Evolutionary conservation across 768 basidiomycete genomes (phyloP).

Genomic region (Pisolithus marmoratus): DNA sequence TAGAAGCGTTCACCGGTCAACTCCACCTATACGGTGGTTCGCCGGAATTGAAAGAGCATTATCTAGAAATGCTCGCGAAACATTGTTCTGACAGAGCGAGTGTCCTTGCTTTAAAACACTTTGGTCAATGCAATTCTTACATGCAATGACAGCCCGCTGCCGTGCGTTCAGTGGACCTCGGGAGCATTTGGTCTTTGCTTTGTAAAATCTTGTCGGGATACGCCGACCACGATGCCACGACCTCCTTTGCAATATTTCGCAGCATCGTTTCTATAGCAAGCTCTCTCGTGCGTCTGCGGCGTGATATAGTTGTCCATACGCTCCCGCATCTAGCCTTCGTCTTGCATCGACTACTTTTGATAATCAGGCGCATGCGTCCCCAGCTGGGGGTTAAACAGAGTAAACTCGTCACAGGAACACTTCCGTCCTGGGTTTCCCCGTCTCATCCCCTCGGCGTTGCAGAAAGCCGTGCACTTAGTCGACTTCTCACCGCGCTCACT

Average conservation of each 20-base stretch:
- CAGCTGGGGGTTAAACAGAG: slow-evolving; percentile 69
- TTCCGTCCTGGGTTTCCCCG: slow-evolving; percentile 62
- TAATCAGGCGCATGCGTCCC: slow-evolving; percentile 54
- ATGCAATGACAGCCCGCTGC: slow-evolving; percentile 50
- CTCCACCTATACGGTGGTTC: slow-evolving; percentile 34
- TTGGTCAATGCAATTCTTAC: not conserved
- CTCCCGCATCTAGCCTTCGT: slow-evolving; percentile 69
- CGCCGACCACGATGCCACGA: slow-evolving; percentile 44
- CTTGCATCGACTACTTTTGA: slow-evolving; percentile 53
- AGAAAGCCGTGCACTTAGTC: slow-evolving; percentile 59
- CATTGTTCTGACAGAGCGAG: slow-evolving; percentile 58
- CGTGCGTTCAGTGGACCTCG: slow-evolving; percentile 51
- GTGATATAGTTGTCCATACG: slow-evolving; percentile 64
- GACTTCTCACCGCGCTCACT: slow-evolving; percentile 63
- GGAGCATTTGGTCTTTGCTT: slow-evolving; percentile 58
- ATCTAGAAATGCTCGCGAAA: slow-evolving; percentile 47
- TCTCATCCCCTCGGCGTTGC: slow-evolving; percentile 47
- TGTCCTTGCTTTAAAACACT: not conserved
- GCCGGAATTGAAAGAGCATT: slow-evolving; percentile 35
- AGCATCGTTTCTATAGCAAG: slow-evolving; percentile 40
- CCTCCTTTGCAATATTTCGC: slow-evolving; percentile 51
- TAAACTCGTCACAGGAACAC: slow-evolving; percentile 52
- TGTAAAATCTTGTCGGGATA: slow-evolving; percentile 50
- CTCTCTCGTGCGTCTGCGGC: slow-evolving; percentile 68
- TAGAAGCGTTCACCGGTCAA: slow-evolving; percentile 45